These are phyloP conservation scores for Cercospora brassicicola DNA, from an alignment of 2,329 filamentous ascomycete species.

Conservation along the genomic window DNA sequence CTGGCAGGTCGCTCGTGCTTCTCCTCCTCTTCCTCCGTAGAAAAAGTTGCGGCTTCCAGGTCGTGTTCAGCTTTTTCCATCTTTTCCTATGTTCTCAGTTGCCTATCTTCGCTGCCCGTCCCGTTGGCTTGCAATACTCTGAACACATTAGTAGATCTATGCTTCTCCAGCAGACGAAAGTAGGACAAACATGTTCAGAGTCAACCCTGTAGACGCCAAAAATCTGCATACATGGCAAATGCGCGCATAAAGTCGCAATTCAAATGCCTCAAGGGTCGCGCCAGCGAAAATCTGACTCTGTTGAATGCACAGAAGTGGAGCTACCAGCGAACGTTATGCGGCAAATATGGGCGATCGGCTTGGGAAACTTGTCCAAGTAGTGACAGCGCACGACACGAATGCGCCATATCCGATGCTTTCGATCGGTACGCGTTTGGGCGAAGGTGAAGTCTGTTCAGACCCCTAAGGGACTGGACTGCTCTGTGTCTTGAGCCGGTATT, in stretches of 20 bases:
- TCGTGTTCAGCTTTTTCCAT: not conserved
- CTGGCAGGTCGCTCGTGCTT: not conserved
- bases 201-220: not conserved
- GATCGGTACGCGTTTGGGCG: not conserved
- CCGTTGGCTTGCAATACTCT: not conserved
- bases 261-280: not conserved
- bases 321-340: not conserved
- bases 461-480: not conserved
- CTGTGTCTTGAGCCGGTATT: too few species aligned
- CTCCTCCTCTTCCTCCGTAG: not conserved
- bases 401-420: not conserved
- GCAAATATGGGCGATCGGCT: not conserved
- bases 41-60: not conserved
- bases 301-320: not conserved
- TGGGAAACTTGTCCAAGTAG: not conserved
- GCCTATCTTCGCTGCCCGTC: not conserved
- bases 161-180: not conserved
- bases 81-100: not conserved
- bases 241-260: not conserved
- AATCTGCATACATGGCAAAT: not conserved
- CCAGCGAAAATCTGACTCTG: not conserved
- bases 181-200: not conserved
- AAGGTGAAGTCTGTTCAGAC: not conserved
- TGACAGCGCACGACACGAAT: not conserved
- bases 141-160: not conserved